Evolutionary conservation across 768 basidiomycete species (phyloP), one percentile per base, ranked within the genome.

Genomic region (Leccinum truebloodii): DNA sequence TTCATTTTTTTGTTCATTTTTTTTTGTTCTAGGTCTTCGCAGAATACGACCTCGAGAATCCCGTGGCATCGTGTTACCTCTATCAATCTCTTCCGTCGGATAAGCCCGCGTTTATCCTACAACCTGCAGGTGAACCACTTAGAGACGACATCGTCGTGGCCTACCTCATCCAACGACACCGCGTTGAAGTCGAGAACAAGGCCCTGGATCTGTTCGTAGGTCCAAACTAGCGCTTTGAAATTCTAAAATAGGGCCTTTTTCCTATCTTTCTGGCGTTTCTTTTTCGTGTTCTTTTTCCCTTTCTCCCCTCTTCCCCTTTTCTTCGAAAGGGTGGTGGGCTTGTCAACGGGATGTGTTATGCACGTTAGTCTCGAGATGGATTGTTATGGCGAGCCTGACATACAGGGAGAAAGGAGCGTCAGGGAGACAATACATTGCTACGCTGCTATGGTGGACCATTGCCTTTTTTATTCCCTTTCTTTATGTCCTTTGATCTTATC

Each of bases 91-190:
- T 55, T 30, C 44, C 61, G 4, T 18, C 13, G 1, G 28, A n/a
- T 18, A 58, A 61, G 24, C 73, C 70, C 0, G 69, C 67, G 2
- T 59, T 73, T 30, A 13, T 69, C 28, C 51, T 75, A 16, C 64
- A 71, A 34, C 59, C 61, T 7, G 28, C 46, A 16, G 68, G 67
- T 3, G 72, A 73, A 55, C 68, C 68, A 4, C 58, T 73, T 13
- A 60, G 72, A 26, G 73, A 73, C n/a, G 73, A 71, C 7, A 63
- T 75, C 39, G 57, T 70, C 13, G 59, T 75, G 16, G 66, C 64
- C 9, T 73, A 75, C 57, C 49, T 71, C 26, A 35, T 73, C 13
- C 73, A 73, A 26, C 67, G 63, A 57, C 62, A 71, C 32, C 68
- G 72, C 28, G 26, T 68, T 2, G 59, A 39, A 44, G 34, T 70